Evolutionary conservation across 2,329 filamentous ascomycete species (phyloP), one percentile per base, ranked within the genome.

Genomic region (Fusarium goolgardi): DNA sequence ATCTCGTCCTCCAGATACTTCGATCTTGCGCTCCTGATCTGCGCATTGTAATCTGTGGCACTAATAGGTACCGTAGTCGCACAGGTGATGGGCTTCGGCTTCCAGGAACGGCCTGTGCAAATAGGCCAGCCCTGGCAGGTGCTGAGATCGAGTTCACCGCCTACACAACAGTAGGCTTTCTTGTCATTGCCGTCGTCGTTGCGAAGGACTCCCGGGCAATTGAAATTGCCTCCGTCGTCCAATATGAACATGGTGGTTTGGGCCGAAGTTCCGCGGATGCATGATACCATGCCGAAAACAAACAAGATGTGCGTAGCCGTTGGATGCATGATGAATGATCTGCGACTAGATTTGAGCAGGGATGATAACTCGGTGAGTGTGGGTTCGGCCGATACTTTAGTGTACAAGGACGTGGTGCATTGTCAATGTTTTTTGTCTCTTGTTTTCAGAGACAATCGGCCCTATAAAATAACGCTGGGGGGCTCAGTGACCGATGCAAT

Each of bases 81-180:
- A 32, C 62, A 65, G 20, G 34, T 50, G 7, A 56, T 13, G 2
- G 61, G n/a, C 18, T 49, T 56, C 20, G 63, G 35, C 18, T 45
- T 13, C 34, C 49, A 23, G 8, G 55, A 40, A 15, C 45, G 39
- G 6, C 63, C 63, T 3, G 44, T 65, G 35, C 63, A 65, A 16
- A 65, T 47, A 6, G 61, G 63, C 63, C 62, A 65, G 3, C 63
- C 63, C 20, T 55, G 25, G 18, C 63, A 65, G 1, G 50, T 62
- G 32, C 62, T 65, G 15, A 66, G 40, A 6, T 62, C 41, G 6
- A 65, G 62, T 6, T 41, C 5, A 10, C 50, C 63, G 3, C 62
- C 62, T 6, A 66, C 20, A 37, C 63, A 65, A n/a, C 63, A 65
- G 15, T 65, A 61, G 0, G 16, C 20, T 6, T 47, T 31, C n/a